phyloP scores from a whole-genome alignment of 495 filamentous ascomycete genomes.

The Trichoderma gamsii region DNA sequence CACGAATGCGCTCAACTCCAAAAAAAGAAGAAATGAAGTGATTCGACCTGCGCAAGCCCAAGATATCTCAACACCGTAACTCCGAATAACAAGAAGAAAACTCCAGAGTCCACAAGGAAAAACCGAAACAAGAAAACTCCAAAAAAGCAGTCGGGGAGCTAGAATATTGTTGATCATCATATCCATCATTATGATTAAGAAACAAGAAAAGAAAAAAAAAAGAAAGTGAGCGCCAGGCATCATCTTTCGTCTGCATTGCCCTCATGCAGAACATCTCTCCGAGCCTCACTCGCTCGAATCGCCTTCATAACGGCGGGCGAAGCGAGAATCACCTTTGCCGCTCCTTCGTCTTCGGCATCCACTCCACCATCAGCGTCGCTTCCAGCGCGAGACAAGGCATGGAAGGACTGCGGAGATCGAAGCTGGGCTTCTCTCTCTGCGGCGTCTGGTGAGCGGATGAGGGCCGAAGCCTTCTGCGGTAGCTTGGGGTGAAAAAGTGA shows the following conservation, averaged over 20 bases:
- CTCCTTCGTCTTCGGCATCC: background rate
- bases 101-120: background rate
- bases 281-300: slow-evolving; percentile 10
- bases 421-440: background rate
- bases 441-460: background rate
- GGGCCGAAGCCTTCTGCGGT: slow-evolving; percentile 11
- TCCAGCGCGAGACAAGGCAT: background rate
- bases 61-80: background rate
- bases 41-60: slow-evolving; percentile 4
- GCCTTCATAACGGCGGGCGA: slow-evolving; percentile 13
- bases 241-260: slow-evolving; percentile 10
- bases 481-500: background rate
- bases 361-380: background rate
- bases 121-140: background rate
- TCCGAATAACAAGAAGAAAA: background rate
- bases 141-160: slow-evolving; percentile 3
- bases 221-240: background rate
- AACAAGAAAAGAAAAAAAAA: background rate
- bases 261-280: background rate
- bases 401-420: slow-evolving; percentile 10
- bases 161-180: background rate
- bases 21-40: background rate
- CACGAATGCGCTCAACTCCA: slow-evolving; percentile 5
- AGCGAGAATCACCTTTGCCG: background rate
- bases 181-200: background rate